These are phyloP conservation scores for Ambispora gerdemannii DNA, from an alignment of 192 early-diverging fungal species.

Conservation along the genomic window DNA sequence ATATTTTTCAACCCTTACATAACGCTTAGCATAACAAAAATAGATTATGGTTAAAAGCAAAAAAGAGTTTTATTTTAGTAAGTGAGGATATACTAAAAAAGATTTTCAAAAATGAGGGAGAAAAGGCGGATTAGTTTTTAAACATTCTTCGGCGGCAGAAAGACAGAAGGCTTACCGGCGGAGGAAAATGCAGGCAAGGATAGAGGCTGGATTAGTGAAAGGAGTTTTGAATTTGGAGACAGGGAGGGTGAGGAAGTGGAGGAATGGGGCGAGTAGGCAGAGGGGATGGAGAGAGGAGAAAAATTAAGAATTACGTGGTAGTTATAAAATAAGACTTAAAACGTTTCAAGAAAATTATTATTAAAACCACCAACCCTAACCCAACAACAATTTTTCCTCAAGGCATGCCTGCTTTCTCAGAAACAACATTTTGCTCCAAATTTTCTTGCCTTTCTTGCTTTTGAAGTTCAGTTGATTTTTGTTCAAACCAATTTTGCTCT, in stretches of 20 bases:
- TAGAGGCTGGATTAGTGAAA: background rate
- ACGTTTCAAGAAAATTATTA: no score
- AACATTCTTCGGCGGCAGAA: background rate
- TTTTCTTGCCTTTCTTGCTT: no score
- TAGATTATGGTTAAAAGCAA: background rate
- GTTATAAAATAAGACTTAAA: no score
- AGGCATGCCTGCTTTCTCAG: no score
- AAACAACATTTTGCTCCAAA: no score
- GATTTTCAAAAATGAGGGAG: slow-evolving; percentile 1
- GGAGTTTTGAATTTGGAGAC: slow-evolving; percentile 6
- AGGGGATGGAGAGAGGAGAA: background rate
- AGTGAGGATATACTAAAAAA: slow-evolving; percentile 17
- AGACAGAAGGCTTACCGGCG: slow-evolving; percentile 16
- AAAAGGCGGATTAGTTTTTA: slow-evolving; percentile 11
- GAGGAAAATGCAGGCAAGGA: background rate
- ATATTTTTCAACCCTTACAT: background rate
- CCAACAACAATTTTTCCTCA: no score
- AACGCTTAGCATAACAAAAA: background rate
- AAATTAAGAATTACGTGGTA: no score
- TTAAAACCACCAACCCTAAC: no score
- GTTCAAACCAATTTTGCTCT: no score
- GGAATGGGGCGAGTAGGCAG: background rate
- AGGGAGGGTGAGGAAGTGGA: background rate
- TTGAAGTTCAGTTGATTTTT: no score
- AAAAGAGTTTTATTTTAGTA: slow-evolving; percentile 22